Conservation (phyloP, 2,329 filamentous ascomycete species). For the Neobulgaria alba region DNA sequence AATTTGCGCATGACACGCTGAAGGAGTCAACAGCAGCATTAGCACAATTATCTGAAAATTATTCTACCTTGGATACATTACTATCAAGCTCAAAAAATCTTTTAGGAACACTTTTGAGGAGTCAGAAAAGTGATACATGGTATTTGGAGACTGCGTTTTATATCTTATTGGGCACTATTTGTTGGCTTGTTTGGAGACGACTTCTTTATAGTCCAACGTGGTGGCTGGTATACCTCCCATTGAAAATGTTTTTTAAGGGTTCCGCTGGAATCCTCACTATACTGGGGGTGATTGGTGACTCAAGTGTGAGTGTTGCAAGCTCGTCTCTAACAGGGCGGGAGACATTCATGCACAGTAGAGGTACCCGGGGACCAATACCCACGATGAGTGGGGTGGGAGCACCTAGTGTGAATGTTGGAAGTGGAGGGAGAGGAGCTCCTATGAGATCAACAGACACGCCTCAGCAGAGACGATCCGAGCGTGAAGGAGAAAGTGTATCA, state of each 20-base stretch:
- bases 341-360: slow-evolving; percentile 16
- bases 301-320: slow-evolving; percentile 11
- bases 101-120: slow-evolving; percentile 69
- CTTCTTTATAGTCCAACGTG: slow-evolving; percentile 82
- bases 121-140: slow-evolving; percentile 96
- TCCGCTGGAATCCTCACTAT: slow-evolving; percentile 46
- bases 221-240: slow-evolving; percentile 79
- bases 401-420: slow-evolving; percentile 43
- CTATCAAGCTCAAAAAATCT: slow-evolving; percentile 67
- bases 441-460: slow-evolving; percentile 15
- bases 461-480: slow-evolving; percentile 12
- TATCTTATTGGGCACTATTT: slow-evolving; percentile 65
- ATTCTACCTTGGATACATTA: slow-evolving; percentile 69
- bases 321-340: slow-evolving; percentile 7
- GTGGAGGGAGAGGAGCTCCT: slow-evolving; percentile 25
- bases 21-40: slow-evolving; percentile 77
- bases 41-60: slow-evolving; percentile 71
- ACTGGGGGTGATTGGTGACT: slow-evolving; percentile 33
- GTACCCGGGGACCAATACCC: slow-evolving; percentile 12
- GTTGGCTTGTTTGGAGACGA: slow-evolving; percentile 79
- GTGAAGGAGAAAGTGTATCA: slow-evolving; percentile 31
- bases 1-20: slow-evolving; percentile 84
- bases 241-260: slow-evolving; percentile 57
- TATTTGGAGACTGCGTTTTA: slow-evolving; percentile 89
- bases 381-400: slow-evolving; percentile 9